Base-by-base conservation (phyloP, 108 stramenopile species). In the Mayamaea pseudoterrestris region DNA sequence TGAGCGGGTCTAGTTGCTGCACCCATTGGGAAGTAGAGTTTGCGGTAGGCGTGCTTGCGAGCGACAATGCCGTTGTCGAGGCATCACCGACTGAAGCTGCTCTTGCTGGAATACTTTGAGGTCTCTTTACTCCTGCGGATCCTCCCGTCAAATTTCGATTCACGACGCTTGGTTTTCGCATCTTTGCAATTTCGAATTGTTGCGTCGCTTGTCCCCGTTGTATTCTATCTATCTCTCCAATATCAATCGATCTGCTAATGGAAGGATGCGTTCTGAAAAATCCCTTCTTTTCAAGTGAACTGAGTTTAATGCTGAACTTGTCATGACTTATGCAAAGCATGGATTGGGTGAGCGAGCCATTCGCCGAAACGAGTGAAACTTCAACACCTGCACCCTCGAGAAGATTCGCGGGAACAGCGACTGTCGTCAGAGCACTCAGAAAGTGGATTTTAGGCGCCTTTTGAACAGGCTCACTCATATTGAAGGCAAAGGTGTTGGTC, bases 181-280 rank as follows among this genome's bases (percentile, higher is more conserved):
- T 44, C 29, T 51, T 55, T 26, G 60, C 69, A 44, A 54, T 50
- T 60, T 77, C 76, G 66, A 75, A 82, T 31, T 53, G 45, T 21
- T 72, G 59, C 1, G 69, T 77, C 35, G 57, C 65, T 60, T 69
- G 74, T 35, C 88, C 88, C 28, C 80, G 69, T 60, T 83, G 88
- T 46, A 90, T 80, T 30, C 82, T 52, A 57, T 77, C 79, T 53
- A 90, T 79, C 5, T 75, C 64, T 5, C 88, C 80, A 64, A 90
- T 64, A 53, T 90, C 80, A 30, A 90, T 71, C 1, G 57, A 59
- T 24, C 61, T 51, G n/a, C n/a, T n/a, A n/a, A n/a, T n/a, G n/a
- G n/a, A n/a, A n/a, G n/a, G n/a, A 54, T 49, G 16, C 30, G 17
- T 32, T 2, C 22, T 37, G 16, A 22, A 41, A 21, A 27, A 28